Base-by-base conservation (phyloP, 768 basidiomycete genomes). In the Lentinula detonsa region DNA sequence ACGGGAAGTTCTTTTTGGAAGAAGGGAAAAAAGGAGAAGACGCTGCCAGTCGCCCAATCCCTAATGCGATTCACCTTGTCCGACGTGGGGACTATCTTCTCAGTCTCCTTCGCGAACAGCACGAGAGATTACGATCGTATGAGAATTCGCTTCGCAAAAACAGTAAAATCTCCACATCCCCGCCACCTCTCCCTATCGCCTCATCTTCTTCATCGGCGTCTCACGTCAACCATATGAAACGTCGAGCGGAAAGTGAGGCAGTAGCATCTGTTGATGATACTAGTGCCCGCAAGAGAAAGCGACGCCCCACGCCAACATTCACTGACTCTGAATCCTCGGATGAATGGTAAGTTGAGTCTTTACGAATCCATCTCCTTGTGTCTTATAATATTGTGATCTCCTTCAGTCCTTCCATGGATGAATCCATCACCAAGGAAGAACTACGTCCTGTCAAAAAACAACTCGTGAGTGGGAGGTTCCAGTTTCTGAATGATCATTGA, bases 51-150 rank as follows among this genome's bases (percentile, higher is more conserved):
- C 85, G 92, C 68, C 92, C 92, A 8, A 96, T 96, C 66, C 97
- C 97, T 39, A 97, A 95, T 68, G 93, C 97, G 34, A 98, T 99
- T 63, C 97, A 99, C 74, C 88, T 99, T 52, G 96, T 98, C 45
- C 90, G 97, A 55, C 85, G 97, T 57, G 96, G 95, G 42, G 97
- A 98, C 74, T 99, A 95, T 75, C 83, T 98, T 62, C 78, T 94
- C 63, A 78, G 90, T 61, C 79, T 93, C 64, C 76, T 96, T 67
- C 85, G 87, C 56, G 94, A 95, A 73, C 87, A 93, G 74, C 87
- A 92, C 68, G 93, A 94, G 78, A 93, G 92, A 81, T 76, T 94
- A 73, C 88, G 89, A 73, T 90, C 90, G 71, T 92, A 91, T 69
- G 91, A 93, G 78, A 87, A 82, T 69, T 88, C 88, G 64, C 78